Conservation (phyloP, 2,329 filamentous ascomycete species). For the Epicoccum sorghinum region DNA sequence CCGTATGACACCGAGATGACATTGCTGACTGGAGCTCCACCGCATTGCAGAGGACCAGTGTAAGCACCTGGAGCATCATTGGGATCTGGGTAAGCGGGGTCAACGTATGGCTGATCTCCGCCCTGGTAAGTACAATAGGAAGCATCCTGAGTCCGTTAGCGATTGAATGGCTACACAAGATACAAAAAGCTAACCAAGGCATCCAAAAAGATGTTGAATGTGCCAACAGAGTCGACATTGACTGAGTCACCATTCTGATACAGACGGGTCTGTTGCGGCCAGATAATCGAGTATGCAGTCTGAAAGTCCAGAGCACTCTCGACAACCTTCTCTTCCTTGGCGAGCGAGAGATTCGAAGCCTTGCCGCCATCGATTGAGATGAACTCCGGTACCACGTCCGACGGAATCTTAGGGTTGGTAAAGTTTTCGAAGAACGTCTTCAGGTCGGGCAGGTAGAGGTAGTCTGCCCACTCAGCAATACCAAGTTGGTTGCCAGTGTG, state of each 20-base stretch:
- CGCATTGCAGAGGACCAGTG: conserved; percentile 41
- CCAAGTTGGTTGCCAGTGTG: conserved; percentile 26
- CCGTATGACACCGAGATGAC: conserved; percentile 61
- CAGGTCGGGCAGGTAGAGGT: conserved; percentile 53
- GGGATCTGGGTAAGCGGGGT: conserved; percentile 22
- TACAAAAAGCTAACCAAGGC: conserved; percentile 14
- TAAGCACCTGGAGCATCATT: conserved; percentile 24
- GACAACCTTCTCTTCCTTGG: conserved; percentile 43
- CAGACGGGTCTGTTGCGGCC: conserved; percentile 21
- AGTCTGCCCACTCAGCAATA: conserved; percentile 54
- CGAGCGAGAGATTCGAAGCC: conserved; percentile 52
- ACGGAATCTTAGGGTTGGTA: conserved; percentile 25
- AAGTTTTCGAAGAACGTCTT: conserved; percentile 51
- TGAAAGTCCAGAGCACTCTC: conserved; percentile 27
- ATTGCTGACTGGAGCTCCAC: conserved; percentile 55
- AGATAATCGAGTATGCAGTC: conserved; percentile 27
- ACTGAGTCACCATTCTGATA: conserved; percentile 25
- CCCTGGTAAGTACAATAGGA: conserved; percentile 28
- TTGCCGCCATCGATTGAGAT: conserved; percentile 35
- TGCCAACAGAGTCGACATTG: conserved; percentile 20
- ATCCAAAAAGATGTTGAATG: conserved; percentile 28
- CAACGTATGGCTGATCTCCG: conserved; percentile 24
- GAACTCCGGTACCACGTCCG: conserved; percentile 31
- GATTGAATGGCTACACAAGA: not conserved
- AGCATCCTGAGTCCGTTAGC: conserved; percentile 11